phyloP scores from a whole-genome alignment of 306 rosid genomes.

The Fagus crenata region DNA sequence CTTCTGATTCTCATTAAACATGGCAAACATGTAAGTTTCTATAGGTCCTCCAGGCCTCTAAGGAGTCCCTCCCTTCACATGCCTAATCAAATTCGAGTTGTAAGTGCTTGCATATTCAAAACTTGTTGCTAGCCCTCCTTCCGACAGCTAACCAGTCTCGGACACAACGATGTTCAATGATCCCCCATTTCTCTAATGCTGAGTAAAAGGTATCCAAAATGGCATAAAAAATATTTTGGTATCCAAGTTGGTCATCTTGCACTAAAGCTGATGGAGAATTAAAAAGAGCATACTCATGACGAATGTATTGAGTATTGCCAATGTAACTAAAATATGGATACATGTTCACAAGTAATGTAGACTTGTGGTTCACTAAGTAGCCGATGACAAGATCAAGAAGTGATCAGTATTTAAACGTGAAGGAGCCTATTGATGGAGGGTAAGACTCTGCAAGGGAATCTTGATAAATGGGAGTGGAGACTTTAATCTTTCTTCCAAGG shows the following conservation, averaged over 20 bases:
- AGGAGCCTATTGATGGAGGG: conserved; percentile 48
- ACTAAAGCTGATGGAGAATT: conserved; percentile 26
- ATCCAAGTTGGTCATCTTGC: conserved; percentile 33
- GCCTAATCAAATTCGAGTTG: conserved; percentile 33
- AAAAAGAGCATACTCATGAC: conserved; percentile 43
- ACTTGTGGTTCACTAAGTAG: conserved; percentile 20
- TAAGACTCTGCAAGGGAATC: conserved; percentile 28
- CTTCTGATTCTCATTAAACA: too few species aligned
- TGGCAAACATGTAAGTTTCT: too few species aligned
- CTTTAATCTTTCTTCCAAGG: conserved; percentile 32
- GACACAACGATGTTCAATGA: conserved; percentile 40
- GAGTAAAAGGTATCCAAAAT: too few species aligned
- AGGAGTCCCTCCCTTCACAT: conserved; percentile 46
- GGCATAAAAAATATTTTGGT: conserved; percentile 44
- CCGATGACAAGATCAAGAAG: conserved; percentile 28
- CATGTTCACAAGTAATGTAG: conserved; percentile 43
- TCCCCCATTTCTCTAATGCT: conserved; percentile 45
- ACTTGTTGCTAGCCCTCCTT: conserved; percentile 38
- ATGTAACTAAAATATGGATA: conserved; percentile 40
- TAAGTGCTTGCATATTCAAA: conserved; percentile 43
- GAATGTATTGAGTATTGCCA: not conserved
- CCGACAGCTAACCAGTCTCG: conserved; percentile 57
- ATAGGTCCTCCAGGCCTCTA: too few species aligned
- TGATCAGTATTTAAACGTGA: not conserved
- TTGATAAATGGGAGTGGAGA: conserved; percentile 37